Evolutionary conservation across 2,329 filamentous ascomycete species (phyloP).

Genomic region (Colletotrichum spinosum): DNA sequence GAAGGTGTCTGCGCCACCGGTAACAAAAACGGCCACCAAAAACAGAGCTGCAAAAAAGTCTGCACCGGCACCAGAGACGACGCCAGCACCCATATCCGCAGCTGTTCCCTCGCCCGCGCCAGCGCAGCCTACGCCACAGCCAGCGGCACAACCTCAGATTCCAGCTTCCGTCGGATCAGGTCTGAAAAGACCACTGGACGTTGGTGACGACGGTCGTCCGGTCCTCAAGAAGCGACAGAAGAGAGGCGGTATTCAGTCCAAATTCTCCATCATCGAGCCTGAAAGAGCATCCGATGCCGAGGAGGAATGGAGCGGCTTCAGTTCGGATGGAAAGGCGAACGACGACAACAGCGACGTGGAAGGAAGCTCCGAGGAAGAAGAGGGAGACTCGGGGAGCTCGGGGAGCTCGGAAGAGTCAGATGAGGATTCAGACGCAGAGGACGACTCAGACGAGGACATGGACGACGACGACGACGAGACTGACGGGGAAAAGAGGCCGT

Average conservation of each 20-base stretch:
- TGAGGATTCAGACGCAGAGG: slow-evolving; percentile 42
- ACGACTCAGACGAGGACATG: slow-evolving; percentile 44
- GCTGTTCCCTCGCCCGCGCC: neutral
- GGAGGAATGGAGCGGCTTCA: slow-evolving; percentile 40
- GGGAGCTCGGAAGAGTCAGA: slow-evolving; percentile 40
- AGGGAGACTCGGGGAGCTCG: slow-evolving; percentile 43
- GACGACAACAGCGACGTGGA: slow-evolving; percentile 2
- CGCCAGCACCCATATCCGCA: neutral
- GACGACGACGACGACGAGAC: slow-evolving; percentile 46
- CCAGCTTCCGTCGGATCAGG: slow-evolving; percentile 72
- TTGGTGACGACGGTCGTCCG: slow-evolving; percentile 83
- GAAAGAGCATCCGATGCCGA: slow-evolving; percentile 47
- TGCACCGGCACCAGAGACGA: neutral
- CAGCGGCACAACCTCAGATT: slow-evolving; percentile 1
- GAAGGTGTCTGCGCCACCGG: slow-evolving; percentile 15
- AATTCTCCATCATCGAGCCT: slow-evolving; percentile 57
- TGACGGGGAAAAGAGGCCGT: slow-evolving; percentile 53
- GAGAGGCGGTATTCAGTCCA: slow-evolving; percentile 70
- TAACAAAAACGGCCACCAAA: neutral
- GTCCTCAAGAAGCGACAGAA: slow-evolving; percentile 86
- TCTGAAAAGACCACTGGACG: slow-evolving; percentile 85
- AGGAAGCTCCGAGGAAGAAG: slow-evolving; percentile 38
- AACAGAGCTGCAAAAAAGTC: neutral
- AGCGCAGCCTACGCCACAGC: neutral
- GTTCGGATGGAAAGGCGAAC: slow-evolving; percentile 39